Evolutionary conservation across 495 filamentous ascomycete species (phyloP).

Genomic region (Talaromyces trachyspermus): DNA sequence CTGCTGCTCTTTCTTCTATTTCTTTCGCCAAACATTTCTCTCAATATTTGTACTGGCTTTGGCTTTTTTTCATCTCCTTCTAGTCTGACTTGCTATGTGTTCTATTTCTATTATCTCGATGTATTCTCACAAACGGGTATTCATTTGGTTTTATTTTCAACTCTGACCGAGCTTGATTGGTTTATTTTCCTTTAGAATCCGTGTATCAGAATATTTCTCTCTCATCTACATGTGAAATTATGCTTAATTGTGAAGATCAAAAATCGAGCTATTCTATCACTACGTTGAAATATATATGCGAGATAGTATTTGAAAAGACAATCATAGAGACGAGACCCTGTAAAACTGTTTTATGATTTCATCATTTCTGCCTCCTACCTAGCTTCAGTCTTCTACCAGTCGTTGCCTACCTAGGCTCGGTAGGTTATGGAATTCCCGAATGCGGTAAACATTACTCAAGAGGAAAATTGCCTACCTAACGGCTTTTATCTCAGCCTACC

Average conservation of each 20-base stretch:
- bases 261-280: not conserved
- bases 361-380: too few relatives aligned
- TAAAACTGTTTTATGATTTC: too few relatives aligned
- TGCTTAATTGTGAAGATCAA: conserved; percentile 1
- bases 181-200: not conserved
- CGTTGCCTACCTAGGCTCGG: too few relatives aligned
- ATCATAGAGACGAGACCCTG: too few relatives aligned
- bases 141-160: conserved; percentile 6
- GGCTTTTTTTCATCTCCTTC: conserved; percentile 11
- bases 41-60: conserved; percentile 13
- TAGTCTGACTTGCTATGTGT: too few relatives aligned
- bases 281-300: not conserved
- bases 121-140: conserved; percentile 12
- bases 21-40: too few relatives aligned
- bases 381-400: too few relatives aligned
- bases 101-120: conserved; percentile 13
- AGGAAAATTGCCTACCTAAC: too few relatives aligned
- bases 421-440: not conserved
- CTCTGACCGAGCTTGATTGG: not conserved
- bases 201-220: not conserved
- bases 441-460: conserved; percentile 7
- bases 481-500: not conserved
- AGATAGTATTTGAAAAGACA: too few relatives aligned
- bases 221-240: not conserved
- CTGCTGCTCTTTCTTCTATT: conserved; percentile 11